Conservation (phyloP, 129 eudicot genomes). For the Pulicaria dysenterica region DNA sequence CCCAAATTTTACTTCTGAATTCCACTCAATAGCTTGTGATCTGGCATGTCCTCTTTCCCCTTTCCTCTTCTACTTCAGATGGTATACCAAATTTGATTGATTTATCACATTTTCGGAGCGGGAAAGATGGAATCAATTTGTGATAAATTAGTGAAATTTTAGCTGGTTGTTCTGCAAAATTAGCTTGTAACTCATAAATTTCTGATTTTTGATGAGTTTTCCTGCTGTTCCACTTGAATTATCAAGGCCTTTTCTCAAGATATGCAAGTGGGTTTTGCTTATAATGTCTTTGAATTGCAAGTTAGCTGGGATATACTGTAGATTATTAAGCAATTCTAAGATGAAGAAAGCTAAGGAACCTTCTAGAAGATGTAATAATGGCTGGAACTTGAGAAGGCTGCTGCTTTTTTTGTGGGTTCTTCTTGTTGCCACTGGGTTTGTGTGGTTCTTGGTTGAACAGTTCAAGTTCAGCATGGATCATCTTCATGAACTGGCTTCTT, state of each 20-base stretch:
- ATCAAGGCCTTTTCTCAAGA: constrained; percentile 45
- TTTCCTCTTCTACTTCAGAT: constrained; percentile 13
- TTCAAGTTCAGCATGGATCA: constrained; percentile 60
- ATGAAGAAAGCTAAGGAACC: constrained; percentile 51
- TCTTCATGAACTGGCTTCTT: constrained; percentile 44
- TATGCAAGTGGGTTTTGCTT: constrained; percentile 60
- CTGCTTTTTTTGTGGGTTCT: constrained; percentile 39
- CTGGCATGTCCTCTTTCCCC: constrained; percentile 32
- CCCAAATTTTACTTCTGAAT: constrained; percentile 38
- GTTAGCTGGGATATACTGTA: constrained; percentile 42
- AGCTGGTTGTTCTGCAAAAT: constrained; percentile 28
- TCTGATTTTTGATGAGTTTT: constrained; percentile 43
- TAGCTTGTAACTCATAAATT: constrained; percentile 10
- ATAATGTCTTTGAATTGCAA: constrained; percentile 67
- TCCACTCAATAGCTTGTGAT: constrained; percentile 32
- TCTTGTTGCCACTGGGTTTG: constrained; percentile 43
- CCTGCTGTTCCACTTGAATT: constrained; percentile 41
- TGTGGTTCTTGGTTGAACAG: constrained; percentile 45
- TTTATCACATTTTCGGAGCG: constrained; percentile 23
- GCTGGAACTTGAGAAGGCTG: constrained; percentile 48
- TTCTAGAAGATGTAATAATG: constrained; percentile 33
- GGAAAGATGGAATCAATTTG: not conserved
- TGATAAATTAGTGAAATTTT: constrained; percentile 26
- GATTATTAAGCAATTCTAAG: constrained; percentile 41
- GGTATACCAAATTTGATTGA: constrained; percentile 21